Percentiles rank a stretch among this genome's conserved stretches.
These are phyloP conservation scores for Blastobotrys illinoisensis DNA, from an alignment of 1,139 yeast genomes.

Conservation along the genomic window DNA sequence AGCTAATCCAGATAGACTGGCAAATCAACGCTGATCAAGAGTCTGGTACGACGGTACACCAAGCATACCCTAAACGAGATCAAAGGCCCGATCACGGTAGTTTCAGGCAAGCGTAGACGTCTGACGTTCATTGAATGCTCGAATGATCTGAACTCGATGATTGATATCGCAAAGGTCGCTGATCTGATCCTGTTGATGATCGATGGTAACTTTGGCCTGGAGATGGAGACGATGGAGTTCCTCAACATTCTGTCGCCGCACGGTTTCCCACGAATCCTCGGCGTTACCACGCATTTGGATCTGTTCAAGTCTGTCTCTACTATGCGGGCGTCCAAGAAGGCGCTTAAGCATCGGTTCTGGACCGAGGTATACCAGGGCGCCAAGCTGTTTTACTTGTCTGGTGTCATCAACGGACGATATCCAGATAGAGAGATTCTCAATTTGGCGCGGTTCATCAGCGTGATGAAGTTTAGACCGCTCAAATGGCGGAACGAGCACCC, in stretches of 20 bases:
- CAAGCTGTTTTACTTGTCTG: constrained; percentile 86
- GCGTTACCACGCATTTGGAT: constrained; percentile 94
- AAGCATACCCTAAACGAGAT: constrained; percentile 81
- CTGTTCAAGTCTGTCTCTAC: constrained; percentile 87
- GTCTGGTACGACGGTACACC: constrained; percentile 82
- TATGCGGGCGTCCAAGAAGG: constrained; percentile 84
- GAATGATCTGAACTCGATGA: constrained; percentile 91
- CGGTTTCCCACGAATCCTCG: constrained; percentile 97
- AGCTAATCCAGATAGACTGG: constrained; percentile 50
- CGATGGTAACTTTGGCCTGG: constrained; percentile 97
- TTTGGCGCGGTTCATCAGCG: constrained; percentile 86
- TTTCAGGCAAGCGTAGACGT: constrained; percentile 89
- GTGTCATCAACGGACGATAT: constrained; percentile 94
- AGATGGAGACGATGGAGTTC: constrained; percentile 99
- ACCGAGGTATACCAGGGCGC: constrained; percentile 99
- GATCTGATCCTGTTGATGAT: constrained; percentile 83
- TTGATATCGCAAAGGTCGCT: constrained; percentile 92
- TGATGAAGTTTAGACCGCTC: constrained; percentile 95
- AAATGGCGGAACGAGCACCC: constrained; percentile 99
- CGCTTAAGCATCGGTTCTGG: constrained; percentile 94
- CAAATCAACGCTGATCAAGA: constrained; percentile 86
- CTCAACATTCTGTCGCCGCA: constrained; percentile 94
- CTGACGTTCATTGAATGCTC: constrained; percentile 89
- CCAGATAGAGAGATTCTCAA: constrained; percentile 95
- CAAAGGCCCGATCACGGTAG: constrained; percentile 97